phyloP scores from a whole-genome alignment of 2,329 filamentous ascomycete genomes.

The Pyrenophora teres region DNA sequence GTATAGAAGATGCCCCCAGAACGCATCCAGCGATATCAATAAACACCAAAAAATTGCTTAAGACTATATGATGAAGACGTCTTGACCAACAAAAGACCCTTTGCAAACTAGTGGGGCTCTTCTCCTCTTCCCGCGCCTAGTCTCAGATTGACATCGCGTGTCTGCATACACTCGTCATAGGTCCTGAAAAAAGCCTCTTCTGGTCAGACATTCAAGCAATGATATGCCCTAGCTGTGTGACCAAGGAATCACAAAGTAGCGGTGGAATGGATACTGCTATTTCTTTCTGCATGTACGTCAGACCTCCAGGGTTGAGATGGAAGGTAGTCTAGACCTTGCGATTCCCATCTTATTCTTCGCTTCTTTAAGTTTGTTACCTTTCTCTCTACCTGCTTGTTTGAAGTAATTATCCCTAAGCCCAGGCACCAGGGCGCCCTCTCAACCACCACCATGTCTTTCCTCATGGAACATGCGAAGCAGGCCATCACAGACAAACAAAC shows the following conservation, averaged over 20 bases:
- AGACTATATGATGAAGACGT: not conserved
- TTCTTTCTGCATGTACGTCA: not conserved
- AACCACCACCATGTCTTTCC: conserved; percentile 7
- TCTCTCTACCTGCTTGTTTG: not conserved
- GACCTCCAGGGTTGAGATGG: not conserved
- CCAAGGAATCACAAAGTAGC: conserved; percentile 15
- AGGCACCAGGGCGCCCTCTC: not conserved
- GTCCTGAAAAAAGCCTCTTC: conserved; percentile 1
- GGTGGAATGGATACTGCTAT: conserved; percentile 5
- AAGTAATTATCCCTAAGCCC: not conserved
- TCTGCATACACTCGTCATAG: conserved; percentile 27
- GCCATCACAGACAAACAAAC: conserved; percentile 48
- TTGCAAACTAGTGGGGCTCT: conserved; percentile 13
- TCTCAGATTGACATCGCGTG: conserved; percentile 16
- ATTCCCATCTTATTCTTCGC: not conserved
- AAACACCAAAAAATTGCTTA: not conserved
- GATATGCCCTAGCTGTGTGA: conserved; percentile 7
- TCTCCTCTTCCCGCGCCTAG: conserved; percentile 6
- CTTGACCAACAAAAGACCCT: not conserved
- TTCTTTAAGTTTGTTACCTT: not conserved
- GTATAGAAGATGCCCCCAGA: not conserved
- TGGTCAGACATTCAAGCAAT: not conserved
- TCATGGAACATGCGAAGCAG: conserved; percentile 5
- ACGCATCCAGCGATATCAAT: not conserved
- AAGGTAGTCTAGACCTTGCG: too few species aligned